phyloP scores from a whole-genome alignment of 73 alveolate species.

The Tetrahymena elliotti region DNA sequence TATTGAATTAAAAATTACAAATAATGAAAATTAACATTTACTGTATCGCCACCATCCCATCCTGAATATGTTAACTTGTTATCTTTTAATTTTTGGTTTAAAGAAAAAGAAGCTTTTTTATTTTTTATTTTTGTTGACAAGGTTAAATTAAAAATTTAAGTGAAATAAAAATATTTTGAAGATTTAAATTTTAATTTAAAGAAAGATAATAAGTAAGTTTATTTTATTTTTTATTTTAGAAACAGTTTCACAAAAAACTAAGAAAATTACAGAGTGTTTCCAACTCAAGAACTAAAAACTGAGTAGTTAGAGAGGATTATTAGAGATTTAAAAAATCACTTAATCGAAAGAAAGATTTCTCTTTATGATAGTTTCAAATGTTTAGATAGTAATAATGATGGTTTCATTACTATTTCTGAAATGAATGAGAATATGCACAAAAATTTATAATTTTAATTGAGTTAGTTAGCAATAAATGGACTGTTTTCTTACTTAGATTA shows the following conservation, averaged over 20 bases:
- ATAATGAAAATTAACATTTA: too few relatives aligned
- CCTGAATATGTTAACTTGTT: too few relatives aligned
- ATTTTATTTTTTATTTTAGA: background rate
- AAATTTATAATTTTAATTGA: slow-evolving; percentile 9
- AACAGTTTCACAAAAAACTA: background rate
- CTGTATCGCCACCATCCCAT: too few relatives aligned
- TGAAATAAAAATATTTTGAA: too few relatives aligned
- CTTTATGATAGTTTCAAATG: slow-evolving; percentile 1
- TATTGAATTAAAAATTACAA: too few relatives aligned
- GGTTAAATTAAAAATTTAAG: too few relatives aligned
- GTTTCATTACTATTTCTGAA: slow-evolving; percentile 47
- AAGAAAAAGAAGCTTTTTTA: too few relatives aligned
- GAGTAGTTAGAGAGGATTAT: background rate
- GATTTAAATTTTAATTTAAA: too few relatives aligned
- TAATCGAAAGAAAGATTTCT: background rate
- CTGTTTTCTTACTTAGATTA: slow-evolving; percentile 55
- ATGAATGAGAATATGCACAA: slow-evolving; percentile 40
- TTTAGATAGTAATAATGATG: slow-evolving; percentile 40
- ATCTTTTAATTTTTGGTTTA: too few relatives aligned
- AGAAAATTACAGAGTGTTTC: background rate
- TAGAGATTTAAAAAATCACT: background rate
- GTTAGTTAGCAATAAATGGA: slow-evolving; percentile 44
- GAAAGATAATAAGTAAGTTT: too few relatives aligned
- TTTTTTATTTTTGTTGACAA: too few relatives aligned
- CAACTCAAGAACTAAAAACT: background rate